Percentiles rank a stretch among this genome's conserved stretches.
Evolutionary conservation across 352 stramenopile genomes (phyloP).

Genomic region (Globisporangium megalacanthum): DNA sequence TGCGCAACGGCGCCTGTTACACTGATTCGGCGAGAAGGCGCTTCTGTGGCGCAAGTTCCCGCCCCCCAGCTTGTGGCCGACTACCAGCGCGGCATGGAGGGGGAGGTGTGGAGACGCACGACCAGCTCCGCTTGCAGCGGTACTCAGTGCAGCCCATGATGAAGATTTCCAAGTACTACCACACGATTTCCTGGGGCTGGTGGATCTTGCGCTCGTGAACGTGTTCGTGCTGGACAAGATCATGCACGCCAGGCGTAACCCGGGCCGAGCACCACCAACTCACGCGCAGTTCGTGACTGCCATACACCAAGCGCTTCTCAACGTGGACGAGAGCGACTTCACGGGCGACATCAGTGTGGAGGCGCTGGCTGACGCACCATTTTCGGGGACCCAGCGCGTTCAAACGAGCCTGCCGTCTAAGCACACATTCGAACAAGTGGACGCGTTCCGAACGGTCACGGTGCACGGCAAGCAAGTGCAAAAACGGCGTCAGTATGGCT

Average conservation of each 20-base stretch:
- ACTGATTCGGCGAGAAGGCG: neutral
- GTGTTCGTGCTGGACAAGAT: neutral
- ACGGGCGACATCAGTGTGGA: neutral
- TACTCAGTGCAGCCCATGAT: neutral
- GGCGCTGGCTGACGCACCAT: neutral
- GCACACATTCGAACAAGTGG: too few relatives aligned
- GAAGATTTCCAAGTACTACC: neutral
- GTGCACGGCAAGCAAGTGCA: too few relatives aligned
- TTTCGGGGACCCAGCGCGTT: too few relatives aligned
- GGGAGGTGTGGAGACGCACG: neutral
- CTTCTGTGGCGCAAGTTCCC: neutral
- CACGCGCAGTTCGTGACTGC: neutral
- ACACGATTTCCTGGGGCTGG: neutral
- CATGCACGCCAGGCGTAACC: neutral
- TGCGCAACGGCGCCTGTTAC: neutral
- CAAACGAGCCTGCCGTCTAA: too few relatives aligned
- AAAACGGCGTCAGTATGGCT: too few relatives aligned
- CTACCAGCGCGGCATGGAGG: neutral
- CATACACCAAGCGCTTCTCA: neutral
- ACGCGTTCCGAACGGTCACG: too few relatives aligned
- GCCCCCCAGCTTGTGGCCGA: neutral
- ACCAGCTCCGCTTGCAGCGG: neutral
- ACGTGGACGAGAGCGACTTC: neutral
- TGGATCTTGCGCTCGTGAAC: neutral
- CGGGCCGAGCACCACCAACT: neutral